Evolutionary conservation across 257 asterid species (phyloP).

Genomic region (Solanum corneliomulleri): DNA sequence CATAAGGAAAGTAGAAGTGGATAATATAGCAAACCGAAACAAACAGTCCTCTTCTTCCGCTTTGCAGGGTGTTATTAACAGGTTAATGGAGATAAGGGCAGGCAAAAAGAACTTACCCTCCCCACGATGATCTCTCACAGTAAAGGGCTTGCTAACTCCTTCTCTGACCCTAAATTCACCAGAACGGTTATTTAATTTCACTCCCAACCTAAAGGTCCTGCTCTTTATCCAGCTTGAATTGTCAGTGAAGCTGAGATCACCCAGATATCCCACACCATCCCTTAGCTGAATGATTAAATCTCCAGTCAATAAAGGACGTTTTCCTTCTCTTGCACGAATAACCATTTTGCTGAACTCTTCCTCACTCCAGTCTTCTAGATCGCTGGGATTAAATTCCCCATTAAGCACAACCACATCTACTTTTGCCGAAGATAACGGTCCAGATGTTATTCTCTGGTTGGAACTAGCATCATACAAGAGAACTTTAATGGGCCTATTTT

Average conservation of each 20-base stretch:
- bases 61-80: neutral
- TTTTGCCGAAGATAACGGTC: conserved; percentile 45
- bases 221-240: conserved; percentile 89
- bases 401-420: conserved; percentile 48
- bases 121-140: conserved; percentile 89
- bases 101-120: conserved; percentile 43
- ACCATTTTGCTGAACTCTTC: conserved; percentile 33
- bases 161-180: conserved; percentile 42
- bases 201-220: conserved; percentile 70
- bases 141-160: conserved; percentile 62
- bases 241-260: conserved; percentile 64
- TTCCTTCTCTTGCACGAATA: conserved; percentile 65
- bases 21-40: neutral
- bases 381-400: conserved; percentile 60
- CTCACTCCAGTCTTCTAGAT: conserved; percentile 53
- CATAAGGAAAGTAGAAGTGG: neutral
- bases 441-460: conserved; percentile 25
- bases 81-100: neutral
- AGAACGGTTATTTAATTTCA: conserved; percentile 13
- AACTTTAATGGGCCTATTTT: conserved; percentile 20
- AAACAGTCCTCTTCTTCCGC: neutral
- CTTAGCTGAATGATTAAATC: conserved; percentile 32
- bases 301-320: conserved; percentile 73
- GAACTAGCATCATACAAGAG: conserved; percentile 36
- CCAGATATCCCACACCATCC: conserved; percentile 57